These are phyloP conservation scores for Vickermania spadyakhi DNA, from an alignment of 208 protist species.

Conservation along the genomic window DNA sequence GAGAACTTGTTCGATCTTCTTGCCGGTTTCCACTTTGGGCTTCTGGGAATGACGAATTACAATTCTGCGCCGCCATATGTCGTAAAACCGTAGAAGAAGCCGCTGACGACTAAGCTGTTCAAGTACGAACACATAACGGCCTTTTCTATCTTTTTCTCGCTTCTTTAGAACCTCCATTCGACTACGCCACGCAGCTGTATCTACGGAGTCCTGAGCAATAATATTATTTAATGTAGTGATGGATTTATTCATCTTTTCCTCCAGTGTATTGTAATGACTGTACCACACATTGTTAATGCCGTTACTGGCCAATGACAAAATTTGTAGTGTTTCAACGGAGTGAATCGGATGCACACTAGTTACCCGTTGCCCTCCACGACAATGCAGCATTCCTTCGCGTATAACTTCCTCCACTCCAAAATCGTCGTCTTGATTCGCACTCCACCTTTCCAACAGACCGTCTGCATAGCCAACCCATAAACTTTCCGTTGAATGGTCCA, in stretches of 20 bases:
- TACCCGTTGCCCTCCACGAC: conserved; percentile 6
- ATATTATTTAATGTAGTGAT: conserved; percentile 45
- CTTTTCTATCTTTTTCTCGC: conserved; percentile 49
- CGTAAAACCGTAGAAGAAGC: conserved; percentile 48
- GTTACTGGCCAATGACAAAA: conserved; percentile 76
- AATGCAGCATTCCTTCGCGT: conserved; percentile 23
- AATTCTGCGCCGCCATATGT: conserved; percentile 29
- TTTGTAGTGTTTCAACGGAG: conserved; percentile 66
- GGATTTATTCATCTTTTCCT: conserved; percentile 44
- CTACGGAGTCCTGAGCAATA: conserved; percentile 55
- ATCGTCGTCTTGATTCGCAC: conserved; percentile 72
- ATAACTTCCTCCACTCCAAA: conserved; percentile 79
- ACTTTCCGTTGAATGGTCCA: conserved; percentile 39
- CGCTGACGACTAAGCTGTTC: conserved; percentile 43
- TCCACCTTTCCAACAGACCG: conserved; percentile 78
- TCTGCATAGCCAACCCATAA: conserved; percentile 74
- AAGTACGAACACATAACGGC: conserved; percentile 52
- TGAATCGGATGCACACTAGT: conserved; percentile 28
- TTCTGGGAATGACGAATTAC: neutral
- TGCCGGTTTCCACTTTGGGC: conserved; percentile 1
- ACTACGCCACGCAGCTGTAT: conserved; percentile 61
- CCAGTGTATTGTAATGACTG: conserved; percentile 54
- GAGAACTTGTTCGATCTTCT: conserved; percentile 13
- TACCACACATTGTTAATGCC: conserved; percentile 86
- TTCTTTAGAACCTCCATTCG: conserved; percentile 27